These are phyloP conservation scores for Sonneratia caseolaris DNA, from an alignment of 345 rosid species.

Conservation along the genomic window DNA sequence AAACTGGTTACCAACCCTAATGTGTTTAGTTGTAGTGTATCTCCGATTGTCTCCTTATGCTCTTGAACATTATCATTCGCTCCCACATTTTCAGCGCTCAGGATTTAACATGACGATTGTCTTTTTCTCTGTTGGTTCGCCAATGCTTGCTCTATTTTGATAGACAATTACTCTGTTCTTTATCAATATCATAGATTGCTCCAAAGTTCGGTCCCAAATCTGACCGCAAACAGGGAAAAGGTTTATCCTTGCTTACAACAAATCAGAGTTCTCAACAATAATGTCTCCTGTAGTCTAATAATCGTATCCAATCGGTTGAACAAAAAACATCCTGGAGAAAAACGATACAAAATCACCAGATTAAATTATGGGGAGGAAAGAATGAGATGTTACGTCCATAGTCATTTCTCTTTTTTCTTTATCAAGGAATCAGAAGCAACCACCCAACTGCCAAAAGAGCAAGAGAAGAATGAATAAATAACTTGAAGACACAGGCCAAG, in stretches of 20 bases:
- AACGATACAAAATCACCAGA: not conserved
- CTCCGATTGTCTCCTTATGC: too few relatives aligned
- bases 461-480: not conserved
- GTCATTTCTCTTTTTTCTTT: constrained; percentile 13
- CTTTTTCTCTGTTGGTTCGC: too few relatives aligned
- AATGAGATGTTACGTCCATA: constrained; percentile 6
- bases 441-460: constrained; percentile 52
- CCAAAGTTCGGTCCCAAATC: not conserved
- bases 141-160: not conserved
- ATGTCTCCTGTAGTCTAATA: not conserved
- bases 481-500: not conserved
- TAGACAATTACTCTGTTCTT: not conserved
- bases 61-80: too few relatives aligned
- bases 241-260: not conserved
- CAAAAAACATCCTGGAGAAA: not conserved
- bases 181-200: not conserved
- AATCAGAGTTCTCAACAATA: not conserved
- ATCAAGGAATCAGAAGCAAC: constrained; percentile 40
- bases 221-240: not conserved
- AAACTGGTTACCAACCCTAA: too few relatives aligned
- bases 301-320: not conserved
- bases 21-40: too few relatives aligned
- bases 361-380: not conserved
- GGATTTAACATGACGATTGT: too few relatives aligned
- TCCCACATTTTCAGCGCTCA: too few relatives aligned